Evolutionary conservation across 345 rosid genomes (phyloP), one percentile per base, ranked within the genome.

Genomic region (Carallia brachiata): DNA sequence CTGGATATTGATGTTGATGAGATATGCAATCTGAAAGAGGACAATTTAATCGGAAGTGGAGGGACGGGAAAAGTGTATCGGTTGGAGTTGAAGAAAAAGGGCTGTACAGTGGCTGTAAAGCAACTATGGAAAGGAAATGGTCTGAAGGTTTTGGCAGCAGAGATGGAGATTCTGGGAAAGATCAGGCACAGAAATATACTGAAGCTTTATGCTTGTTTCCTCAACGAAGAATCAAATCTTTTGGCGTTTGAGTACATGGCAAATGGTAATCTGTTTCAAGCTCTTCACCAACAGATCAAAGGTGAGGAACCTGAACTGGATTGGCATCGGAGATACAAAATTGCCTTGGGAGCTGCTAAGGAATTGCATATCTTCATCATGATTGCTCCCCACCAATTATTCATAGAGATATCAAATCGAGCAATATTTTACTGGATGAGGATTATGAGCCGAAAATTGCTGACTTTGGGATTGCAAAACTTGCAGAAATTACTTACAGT

Each of bases 41-140:
- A 75, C 6, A 82, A 86, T 36, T 70, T 94, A 77, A 91, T 94
- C 1, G 96, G 96, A 62, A 82, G 79, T 48, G 98, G 98, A 7
- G 88, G 95, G 6, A 90, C 95, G 0, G 98, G 98, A 55, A 91
- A 83, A 74, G 98, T 91, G 31, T 91, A 90, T 66, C 83, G 97
- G 4, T 77, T 91, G 30, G 92, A 87, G 61, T 57, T 90, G 86
- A 91, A 85, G 87, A 91, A 84, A 55, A 83, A 80, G 5, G 76
- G 84, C 0, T 72, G 82, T 36, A 82, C 85, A 7, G 95, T 94
- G 10, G 98, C 98, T 0, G 96, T 90, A 52, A 94, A 94, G 80
- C 84, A 84, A 72, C 80, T 88, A 36, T 79, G 87, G 84, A 80
- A 80, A 77, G 88, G 82, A 32, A 84, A 82, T 10, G 75, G 78